Conservation (phyloP, 164 flowering plant genomes). For the Tetracentron sinense region DNA sequence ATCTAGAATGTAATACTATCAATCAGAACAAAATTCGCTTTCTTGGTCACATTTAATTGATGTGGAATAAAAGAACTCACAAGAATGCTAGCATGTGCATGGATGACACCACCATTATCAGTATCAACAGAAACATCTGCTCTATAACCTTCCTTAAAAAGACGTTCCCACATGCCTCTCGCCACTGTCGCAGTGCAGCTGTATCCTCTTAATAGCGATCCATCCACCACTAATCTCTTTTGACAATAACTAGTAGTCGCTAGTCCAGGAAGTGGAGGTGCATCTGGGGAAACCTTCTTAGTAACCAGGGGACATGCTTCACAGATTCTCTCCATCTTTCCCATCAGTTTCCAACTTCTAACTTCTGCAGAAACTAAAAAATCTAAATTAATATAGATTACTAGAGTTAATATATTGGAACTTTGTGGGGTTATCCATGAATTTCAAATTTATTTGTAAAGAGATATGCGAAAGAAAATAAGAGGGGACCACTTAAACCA, state of each 20-base stretch:
- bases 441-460: too few relatives aligned
- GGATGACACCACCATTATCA: conserved; percentile 44
- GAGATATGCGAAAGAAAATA: too few relatives aligned
- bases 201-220: conserved; percentile 15
- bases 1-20: too few relatives aligned
- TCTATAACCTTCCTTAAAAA: conserved; percentile 66
- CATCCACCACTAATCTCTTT: conserved; percentile 13
- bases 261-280: conserved; percentile 44
- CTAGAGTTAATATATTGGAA: too few relatives aligned
- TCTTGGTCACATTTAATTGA: neutral
- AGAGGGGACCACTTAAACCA: too few relatives aligned
- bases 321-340: conserved; percentile 10
- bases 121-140: conserved; percentile 70
- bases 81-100: conserved; percentile 68
- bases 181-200: conserved; percentile 30
- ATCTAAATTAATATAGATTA: neutral
- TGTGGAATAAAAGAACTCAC: conserved; percentile 37
- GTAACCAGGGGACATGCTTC: neutral
- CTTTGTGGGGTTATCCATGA: too few relatives aligned
- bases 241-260: conserved; percentile 2
- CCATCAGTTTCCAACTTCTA: conserved; percentile 4
- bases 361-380: neutral
- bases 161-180: conserved; percentile 55
- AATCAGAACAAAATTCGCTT: neutral
- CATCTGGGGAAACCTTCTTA: conserved; percentile 7